These are phyloP conservation scores for Monilinia fructicola DNA, from an alignment of 2,329 filamentous ascomycete genomes.

Conservation along the genomic window DNA sequence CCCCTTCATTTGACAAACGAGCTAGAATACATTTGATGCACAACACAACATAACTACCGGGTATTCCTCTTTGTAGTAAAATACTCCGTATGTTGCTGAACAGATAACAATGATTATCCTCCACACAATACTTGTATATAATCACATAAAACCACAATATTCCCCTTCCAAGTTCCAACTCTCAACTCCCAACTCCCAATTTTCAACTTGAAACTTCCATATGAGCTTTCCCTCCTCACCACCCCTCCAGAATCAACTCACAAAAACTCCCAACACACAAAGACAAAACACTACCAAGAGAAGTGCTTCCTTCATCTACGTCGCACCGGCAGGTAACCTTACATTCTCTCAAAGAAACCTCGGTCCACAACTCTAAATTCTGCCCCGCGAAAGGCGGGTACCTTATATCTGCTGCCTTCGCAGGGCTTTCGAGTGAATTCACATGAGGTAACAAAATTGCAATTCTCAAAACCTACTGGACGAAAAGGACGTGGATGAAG, in stretches of 20 bases:
- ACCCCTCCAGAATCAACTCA: not conserved
- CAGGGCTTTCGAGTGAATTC: not conserved
- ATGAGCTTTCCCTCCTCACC: not conserved
- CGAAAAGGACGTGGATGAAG: not conserved
- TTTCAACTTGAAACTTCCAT: not conserved
- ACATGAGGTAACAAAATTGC: constrained; percentile 2
- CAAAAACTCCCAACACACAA: not conserved
- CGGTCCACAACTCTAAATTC: not conserved
- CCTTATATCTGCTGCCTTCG: not conserved
- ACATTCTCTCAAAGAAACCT: not conserved
- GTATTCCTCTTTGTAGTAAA: not conserved
- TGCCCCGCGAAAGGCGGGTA: constrained; percentile 8
- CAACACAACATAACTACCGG: no score
- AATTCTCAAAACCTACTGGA: not conserved
- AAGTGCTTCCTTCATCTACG: not conserved
- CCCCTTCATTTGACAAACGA: constrained; percentile 10
- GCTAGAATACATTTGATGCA: not conserved
- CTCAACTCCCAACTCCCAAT: not conserved
- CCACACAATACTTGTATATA: no score
- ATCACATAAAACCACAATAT: not conserved
- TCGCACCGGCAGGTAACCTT: not conserved
- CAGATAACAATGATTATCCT: not conserved
- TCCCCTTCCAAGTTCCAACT: not conserved
- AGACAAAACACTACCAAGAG: not conserved
- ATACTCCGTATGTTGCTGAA: not conserved